Evolutionary conservation across 495 filamentous ascomycete genomes (phyloP), one percentile per base, ranked within the genome.

Genomic region (Aspergillus indologenus): DNA sequence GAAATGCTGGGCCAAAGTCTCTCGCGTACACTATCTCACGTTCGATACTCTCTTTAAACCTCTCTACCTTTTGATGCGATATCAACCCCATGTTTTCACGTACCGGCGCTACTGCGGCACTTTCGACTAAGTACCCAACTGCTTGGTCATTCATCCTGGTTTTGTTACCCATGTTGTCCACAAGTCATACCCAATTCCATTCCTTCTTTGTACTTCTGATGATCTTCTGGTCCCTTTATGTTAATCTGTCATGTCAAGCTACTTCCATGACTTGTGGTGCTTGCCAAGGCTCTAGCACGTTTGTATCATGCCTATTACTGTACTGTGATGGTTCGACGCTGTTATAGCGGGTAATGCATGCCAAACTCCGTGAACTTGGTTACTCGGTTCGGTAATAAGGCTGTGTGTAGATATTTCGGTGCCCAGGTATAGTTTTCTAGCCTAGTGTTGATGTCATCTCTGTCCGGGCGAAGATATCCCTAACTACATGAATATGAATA

Each of bases 181-280:
- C 34, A 14, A 24, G 45, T 24, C 45, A 29, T 56, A 24, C 34
- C 34, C 34, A 40, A 40, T 40, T 14, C 12, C 34, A 40, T 40
- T 40, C 34, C 34, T 40, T 40, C 5, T 40, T 40, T 56, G 45
- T 43, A 9, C 19, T 11, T 63, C 40, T 55, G 50, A 40, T 40
- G 34, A 40, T 40, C 45, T 53, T 62, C 20, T 34, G 1, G 17
- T n/a, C 34, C 52, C 17, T 62, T 52, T 56, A 62, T 62, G 54
- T 34, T 57, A 20, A 43, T 8, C 18, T 40, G 12, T 40, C 34
- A 11, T 40, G 2, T 14, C 34, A 9, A 2, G 6, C 34, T 40
- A 40, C 2, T 14, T 9, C 34, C 5, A 40, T 29, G 9, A 15
- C 34, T 11, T 15, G 34, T 14, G 12, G 34, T 15, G 5, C 12